Percentiles rank a stretch among this genome's conserved stretches.
Conservation (phyloP, 306 rosid species). For the Hippophae gyantsensis region DNA sequence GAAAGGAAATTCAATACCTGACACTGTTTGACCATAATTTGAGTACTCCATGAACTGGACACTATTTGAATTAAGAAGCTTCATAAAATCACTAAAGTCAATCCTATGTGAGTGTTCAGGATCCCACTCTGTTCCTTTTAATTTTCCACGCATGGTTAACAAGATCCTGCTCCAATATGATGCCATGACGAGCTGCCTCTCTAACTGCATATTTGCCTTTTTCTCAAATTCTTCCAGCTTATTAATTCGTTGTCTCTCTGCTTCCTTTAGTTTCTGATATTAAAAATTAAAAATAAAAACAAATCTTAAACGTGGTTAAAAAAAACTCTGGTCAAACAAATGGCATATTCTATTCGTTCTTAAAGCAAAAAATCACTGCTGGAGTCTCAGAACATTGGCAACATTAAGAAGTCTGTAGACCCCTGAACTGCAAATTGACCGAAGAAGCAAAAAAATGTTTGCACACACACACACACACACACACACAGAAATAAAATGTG, state of each 20-base stretch:
- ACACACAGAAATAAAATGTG: no score
- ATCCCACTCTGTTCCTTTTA: conserved; percentile 91
- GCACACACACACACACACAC: no score
- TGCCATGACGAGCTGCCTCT: conserved; percentile 97
- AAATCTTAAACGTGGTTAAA: conserved; percentile 2
- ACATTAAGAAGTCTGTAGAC: not conserved
- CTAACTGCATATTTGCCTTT: conserved; percentile 75
- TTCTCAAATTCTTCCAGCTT: conserved; percentile 69
- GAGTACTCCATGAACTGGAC: conserved; percentile 87
- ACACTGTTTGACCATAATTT: conserved; percentile 76
- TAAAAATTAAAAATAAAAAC: conserved; percentile 6
- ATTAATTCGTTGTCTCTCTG: conserved; percentile 57
- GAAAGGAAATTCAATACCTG: conserved; percentile 47
- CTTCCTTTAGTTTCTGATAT: conserved; percentile 67
- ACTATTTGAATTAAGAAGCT: conserved; percentile 62
- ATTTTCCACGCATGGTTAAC: conserved; percentile 63
- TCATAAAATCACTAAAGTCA: conserved; percentile 72
- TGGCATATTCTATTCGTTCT: not conserved
- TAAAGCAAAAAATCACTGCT: not conserved
- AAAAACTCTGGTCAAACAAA: not conserved
- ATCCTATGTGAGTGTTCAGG: conserved; percentile 83
- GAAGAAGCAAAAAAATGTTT: not conserved
- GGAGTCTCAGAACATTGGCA: not conserved
- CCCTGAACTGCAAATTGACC: not conserved
- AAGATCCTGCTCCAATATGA: conserved; percentile 76